Conservation (phyloP, 345 rosid genomes). For the Eucalyptus polyanthemos region DNA sequence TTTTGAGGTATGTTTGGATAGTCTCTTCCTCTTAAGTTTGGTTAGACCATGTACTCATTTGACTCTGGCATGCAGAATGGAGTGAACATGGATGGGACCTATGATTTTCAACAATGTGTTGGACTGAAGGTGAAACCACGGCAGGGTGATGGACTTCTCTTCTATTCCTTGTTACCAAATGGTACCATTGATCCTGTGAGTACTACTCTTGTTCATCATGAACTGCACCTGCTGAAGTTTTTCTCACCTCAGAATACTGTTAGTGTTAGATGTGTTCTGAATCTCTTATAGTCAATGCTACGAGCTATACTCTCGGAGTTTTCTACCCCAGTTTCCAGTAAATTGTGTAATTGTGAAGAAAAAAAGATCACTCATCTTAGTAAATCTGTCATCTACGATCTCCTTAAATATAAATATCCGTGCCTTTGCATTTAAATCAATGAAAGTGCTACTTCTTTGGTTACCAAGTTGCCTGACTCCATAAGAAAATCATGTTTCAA, state of each 20-base stretch:
- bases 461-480: background rate
- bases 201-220: background rate
- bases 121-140: slow-evolving; percentile 58
- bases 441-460: background rate
- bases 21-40: background rate
- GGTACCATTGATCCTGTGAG: slow-evolving; percentile 43
- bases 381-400: background rate
- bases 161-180: slow-evolving; percentile 48
- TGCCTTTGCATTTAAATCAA: background rate
- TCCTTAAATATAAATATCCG: background rate
- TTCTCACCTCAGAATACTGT: background rate
- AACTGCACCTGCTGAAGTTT: background rate
- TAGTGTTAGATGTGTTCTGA: background rate
- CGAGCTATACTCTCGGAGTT: background rate
- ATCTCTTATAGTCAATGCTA: background rate
- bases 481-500: background rate
- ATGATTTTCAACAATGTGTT: slow-evolving; percentile 29
- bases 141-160: slow-evolving; percentile 55
- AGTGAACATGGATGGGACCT: slow-evolving; percentile 15
- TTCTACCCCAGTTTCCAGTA: background rate
- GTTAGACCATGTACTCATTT: background rate
- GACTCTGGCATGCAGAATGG: slow-evolving; percentile 30
- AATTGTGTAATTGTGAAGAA: background rate
- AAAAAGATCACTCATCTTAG: background rate
- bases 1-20: slow-evolving; percentile 30